These are phyloP conservation scores for Candida tallmaniae DNA, from an alignment of 805 yeast genomes.

Conservation along the genomic window DNA sequence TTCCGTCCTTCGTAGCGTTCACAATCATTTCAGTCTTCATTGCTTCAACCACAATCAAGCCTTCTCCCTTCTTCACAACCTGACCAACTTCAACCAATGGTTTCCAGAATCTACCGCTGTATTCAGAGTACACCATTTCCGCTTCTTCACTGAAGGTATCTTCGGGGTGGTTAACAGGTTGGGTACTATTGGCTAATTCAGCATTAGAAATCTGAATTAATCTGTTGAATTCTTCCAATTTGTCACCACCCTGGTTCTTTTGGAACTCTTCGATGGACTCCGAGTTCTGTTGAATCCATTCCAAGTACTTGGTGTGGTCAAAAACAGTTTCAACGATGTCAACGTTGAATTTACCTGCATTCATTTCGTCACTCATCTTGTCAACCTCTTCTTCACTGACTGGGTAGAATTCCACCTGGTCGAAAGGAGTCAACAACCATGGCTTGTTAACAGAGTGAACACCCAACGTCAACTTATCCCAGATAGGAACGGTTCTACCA, in stretches of 20 bases:
- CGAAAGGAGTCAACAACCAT: constrained; percentile 90
- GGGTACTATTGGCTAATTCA: constrained; percentile 57
- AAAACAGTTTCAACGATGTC: constrained; percentile 74
- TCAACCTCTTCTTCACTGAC: constrained; percentile 84
- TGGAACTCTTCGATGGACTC: constrained; percentile 69
- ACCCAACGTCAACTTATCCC: constrained; percentile 90
- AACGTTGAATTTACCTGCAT: constrained; percentile 75
- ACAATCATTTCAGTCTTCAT: constrained; percentile 98
- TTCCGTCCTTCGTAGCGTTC: constrained; percentile 64
- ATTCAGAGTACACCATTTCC: constrained; percentile 85
- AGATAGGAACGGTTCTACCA: constrained; percentile 94
- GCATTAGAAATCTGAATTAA: constrained; percentile 78
- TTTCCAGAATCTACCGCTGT: constrained; percentile 97
- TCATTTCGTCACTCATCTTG: constrained; percentile 60
- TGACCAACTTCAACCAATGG: constrained; percentile 79
- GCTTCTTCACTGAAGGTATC: constrained; percentile 73
- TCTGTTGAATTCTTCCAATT: constrained; percentile 78
- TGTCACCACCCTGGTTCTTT: constrained; percentile 69
- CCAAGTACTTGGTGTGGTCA: constrained; percentile 72
- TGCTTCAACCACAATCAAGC: constrained; percentile 87
- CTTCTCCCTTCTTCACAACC: constrained; percentile 66
- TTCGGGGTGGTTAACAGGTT: constrained; percentile 39
- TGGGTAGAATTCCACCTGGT: constrained; percentile 91
- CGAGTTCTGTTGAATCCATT: constrained; percentile 72
- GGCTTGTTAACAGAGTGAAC: constrained; percentile 57